Base-by-base conservation (phyloP, 2,329 filamentous ascomycete genomes). In the Penicillium verrucosum region DNA sequence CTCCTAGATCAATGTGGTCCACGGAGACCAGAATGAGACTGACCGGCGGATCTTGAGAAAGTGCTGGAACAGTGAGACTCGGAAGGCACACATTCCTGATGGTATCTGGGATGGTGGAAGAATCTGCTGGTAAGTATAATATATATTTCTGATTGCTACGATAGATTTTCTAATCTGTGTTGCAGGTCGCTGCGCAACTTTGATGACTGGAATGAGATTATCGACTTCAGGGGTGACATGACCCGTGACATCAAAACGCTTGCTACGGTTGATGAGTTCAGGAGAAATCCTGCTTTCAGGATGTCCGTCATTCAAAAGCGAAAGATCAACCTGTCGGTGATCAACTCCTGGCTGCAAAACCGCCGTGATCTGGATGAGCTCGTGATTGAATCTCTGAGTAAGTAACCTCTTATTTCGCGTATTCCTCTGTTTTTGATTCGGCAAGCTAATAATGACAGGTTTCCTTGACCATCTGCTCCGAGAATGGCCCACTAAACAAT, bases 381-480 rank as follows among this genome's bases (percentile, higher is more conserved):
- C 21, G 85, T 93, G 21, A 81, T 93, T 8, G 89, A 94, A 68
- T 87, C 89, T 14, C 84, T 97, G 73, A 96, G 81, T 84, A 72
- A 74, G 79, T 76, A 14, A 12, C 38, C 23, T 14, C 6, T 18
- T 32, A 11, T 25, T 23, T 30, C 27, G 4, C 1, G 5, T 32
- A 16, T 30, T 36, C 14, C 12, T 43, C 25, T 29, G 30, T 14
- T 18, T 21, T 18, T 51, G 37, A 18, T 36, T 27, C 34, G 50
- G 18, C 30, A 16, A 6, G 51, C 59, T 64, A 23, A 62, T 27
- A 27, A 43, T 45, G 37, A 34, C 46, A 84, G 81, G 89, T 70
- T 97, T 97, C 68, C 79, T 97, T 5, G 94, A 99, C 61, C 94
- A 99, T 69, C 79, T 93, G 8, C 80, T 99, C 54, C 89, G 94